Conservation (phyloP, 768 basidiomycete genomes). For the Paxillus involutus region DNA sequence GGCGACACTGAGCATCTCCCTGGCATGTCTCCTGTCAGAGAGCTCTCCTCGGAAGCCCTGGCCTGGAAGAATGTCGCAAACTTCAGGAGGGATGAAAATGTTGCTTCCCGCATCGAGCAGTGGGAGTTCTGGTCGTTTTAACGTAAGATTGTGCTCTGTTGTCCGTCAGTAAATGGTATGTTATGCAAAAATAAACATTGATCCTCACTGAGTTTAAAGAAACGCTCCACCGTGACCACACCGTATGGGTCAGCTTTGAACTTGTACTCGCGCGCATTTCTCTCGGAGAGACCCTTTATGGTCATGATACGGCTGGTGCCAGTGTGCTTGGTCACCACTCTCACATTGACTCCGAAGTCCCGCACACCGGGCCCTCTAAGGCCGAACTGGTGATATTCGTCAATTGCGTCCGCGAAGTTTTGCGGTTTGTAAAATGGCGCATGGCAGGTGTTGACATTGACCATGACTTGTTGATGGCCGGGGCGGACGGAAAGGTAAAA, state of each 20-base stretch:
- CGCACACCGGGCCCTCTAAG: neutral
- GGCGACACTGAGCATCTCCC: constrained; percentile 41
- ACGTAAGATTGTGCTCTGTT: constrained; percentile 36
- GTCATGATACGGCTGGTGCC: constrained; percentile 61
- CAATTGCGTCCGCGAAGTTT: constrained; percentile 30
- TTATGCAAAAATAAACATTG: neutral
- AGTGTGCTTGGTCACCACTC: constrained; percentile 56
- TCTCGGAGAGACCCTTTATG: constrained; percentile 48
- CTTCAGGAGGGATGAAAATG: constrained; percentile 39
- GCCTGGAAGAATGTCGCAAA: constrained; percentile 40
- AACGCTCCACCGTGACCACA: constrained; percentile 23
- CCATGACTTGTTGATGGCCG: constrained; percentile 43
- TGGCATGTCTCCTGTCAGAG: constrained; percentile 37
- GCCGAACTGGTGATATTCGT: constrained; percentile 9
- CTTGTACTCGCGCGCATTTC: constrained; percentile 33
- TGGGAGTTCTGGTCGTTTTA: constrained; percentile 35
- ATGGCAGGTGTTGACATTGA: constrained; percentile 48
- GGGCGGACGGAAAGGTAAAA: constrained; percentile 38
- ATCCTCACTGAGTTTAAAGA: neutral
- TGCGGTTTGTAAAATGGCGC: constrained; percentile 39
- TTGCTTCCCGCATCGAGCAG: constrained; percentile 39
- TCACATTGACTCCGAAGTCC: constrained; percentile 56
- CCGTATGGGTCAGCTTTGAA: constrained; percentile 36
- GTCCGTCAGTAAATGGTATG: neutral
- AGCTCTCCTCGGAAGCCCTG: constrained; percentile 43